Evolutionary conservation across 176 grass and related monocot species (phyloP).

Genomic region (Hordeum vulgare): MorexV3_pseudomolecules_assembly NC_058519.1:659382713-659383212

Average conservation of each 20-base stretch:
- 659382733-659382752: too few relatives aligned
- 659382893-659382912: background rate
- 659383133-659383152: background rate
- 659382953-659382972: background rate
- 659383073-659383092: background rate
- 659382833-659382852: too few relatives aligned
- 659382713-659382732: too few relatives aligned
- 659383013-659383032: background rate
- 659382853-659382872: background rate
- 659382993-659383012: background rate
- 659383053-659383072: background rate
- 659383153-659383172: background rate
- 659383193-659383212: too few relatives aligned
- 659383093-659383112: background rate
- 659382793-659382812: too few relatives aligned
- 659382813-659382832: too few relatives aligned
- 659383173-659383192: too few relatives aligned
- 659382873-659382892: background rate
- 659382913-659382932: background rate
- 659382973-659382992: background rate
- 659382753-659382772: too few relatives aligned
- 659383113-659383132: background rate
- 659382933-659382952: background rate
- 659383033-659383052: background rate
- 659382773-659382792: too few relatives aligned